phyloP scores from a whole-genome alignment of 139 green algal genomes.

The Marvania coccoides region DNA sequence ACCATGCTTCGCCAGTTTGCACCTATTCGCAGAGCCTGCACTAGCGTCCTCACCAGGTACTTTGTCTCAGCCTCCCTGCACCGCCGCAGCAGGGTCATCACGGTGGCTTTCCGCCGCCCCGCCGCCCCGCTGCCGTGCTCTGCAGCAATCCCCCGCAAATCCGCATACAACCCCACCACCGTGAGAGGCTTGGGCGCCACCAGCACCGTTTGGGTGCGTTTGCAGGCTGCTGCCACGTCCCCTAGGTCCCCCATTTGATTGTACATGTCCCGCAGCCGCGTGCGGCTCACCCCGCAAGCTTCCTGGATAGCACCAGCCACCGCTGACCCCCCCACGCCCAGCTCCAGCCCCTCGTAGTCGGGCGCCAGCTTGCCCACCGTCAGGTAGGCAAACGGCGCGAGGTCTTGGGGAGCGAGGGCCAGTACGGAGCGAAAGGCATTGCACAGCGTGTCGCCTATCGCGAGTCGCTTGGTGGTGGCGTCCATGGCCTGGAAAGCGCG shows the following conservation, averaged over 20 bases:
- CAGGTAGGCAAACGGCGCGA: constrained; percentile 66
- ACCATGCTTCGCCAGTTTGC: constrained; percentile 78
- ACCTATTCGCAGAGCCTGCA: constrained; percentile 77
- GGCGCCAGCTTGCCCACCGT: constrained; percentile 57
- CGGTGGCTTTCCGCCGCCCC: constrained; percentile 36
- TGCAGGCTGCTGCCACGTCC: constrained; percentile 68
- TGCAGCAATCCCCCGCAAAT: constrained; percentile 39
- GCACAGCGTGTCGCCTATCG: constrained; percentile 40
- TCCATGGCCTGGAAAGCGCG: constrained; percentile 54
- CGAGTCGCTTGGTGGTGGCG: constrained; percentile 60
- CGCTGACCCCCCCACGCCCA: constrained; percentile 47
- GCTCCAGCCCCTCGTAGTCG: constrained; percentile 49
- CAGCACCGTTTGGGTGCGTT: constrained; percentile 57
- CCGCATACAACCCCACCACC: constrained; percentile 47
- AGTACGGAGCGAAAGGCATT: constrained; percentile 45
- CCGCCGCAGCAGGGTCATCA: constrained; percentile 56
- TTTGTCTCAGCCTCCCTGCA: constrained; percentile 54
- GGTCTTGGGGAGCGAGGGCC: constrained; percentile 37
- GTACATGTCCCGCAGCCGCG: constrained; percentile 65
- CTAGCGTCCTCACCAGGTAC: constrained; percentile 71
- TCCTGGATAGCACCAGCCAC: constrained; percentile 50
- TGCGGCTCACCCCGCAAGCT: constrained; percentile 41
- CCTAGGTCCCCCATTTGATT: constrained; percentile 65
- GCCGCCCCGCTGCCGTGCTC: constrained; percentile 32
- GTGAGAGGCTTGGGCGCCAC: constrained; percentile 51